These are phyloP conservation scores for Rhodamnia rubescens DNA, from an alignment of 345 rosid genomes.

Conservation along the genomic window DNA sequence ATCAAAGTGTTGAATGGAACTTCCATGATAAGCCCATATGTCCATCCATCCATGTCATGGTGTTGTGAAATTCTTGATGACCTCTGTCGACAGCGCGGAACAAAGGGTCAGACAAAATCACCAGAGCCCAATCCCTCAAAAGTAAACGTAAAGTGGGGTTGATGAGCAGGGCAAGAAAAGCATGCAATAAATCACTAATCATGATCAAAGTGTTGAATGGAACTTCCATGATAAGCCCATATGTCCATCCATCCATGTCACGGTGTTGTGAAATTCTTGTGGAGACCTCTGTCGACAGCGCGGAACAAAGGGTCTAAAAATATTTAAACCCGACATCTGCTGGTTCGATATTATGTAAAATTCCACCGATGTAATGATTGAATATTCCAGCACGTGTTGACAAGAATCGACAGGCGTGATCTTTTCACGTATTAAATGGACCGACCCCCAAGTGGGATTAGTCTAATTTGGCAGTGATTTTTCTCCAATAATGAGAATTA, in stretches of 20 bases:
- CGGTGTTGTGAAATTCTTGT: no score
- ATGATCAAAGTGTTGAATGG: neutral
- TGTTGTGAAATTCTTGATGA: no score
- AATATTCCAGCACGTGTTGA: neutral
- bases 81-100: no score
- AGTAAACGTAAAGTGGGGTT: neutral
- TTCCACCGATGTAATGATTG: neutral
- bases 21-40: neutral
- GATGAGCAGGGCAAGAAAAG: neutral
- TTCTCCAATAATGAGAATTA: neutral
- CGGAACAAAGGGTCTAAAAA: no score
- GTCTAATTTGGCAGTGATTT: neutral
- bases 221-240: neutral
- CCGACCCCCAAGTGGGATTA: neutral
- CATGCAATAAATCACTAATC: neutral
- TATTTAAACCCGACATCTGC: no score
- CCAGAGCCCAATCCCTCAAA: no score
- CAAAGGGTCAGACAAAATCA: no score
- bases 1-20: neutral
- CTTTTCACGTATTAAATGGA: neutral
- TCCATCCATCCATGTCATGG: no score
- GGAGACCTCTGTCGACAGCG: no score
- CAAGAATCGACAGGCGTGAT: neutral
- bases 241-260: no score
- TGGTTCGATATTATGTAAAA: no score